Evolutionary conservation across 352 stramenopile genomes (phyloP).

Genomic region (Pythium vanterpoolii): DNA sequence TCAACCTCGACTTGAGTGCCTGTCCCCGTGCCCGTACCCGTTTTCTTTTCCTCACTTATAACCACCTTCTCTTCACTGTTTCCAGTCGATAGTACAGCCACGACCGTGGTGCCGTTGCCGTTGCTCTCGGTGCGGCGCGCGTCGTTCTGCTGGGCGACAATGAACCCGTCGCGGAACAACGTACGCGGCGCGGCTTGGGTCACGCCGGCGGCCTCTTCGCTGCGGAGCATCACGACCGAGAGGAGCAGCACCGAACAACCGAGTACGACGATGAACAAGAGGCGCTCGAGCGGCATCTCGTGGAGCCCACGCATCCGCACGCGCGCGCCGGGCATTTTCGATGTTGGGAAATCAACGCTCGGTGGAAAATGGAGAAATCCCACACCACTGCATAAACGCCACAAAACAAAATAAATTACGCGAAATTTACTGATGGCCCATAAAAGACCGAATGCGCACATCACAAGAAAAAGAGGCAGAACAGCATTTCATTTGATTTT

Average conservation of each 20-base stretch:
- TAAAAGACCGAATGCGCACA: conserved; percentile 8
- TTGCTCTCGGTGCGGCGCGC: conserved; percentile 40
- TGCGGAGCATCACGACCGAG: conserved; percentile 56
- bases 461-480: conserved; percentile 9
- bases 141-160: conserved; percentile 35
- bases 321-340: conserved; percentile 3
- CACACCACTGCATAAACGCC: background rate
- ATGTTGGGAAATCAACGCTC: background rate
- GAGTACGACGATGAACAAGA: conserved; percentile 55
- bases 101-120: conserved; percentile 10
- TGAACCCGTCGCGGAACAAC: conserved; percentile 77
- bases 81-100: background rate
- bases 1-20: conserved; percentile 26
- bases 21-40: conserved; percentile 4
- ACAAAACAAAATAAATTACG: conserved; percentile 1
- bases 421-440: conserved; percentile 1
- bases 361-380: background rate
- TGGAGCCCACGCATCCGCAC: conserved; percentile 20
- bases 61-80: background rate
- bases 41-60: background rate
- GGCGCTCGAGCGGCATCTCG: conserved; percentile 37
- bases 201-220: conserved; percentile 28
- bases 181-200: conserved; percentile 22
- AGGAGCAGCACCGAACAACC: conserved; percentile 49
- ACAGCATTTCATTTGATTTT: conserved; percentile 5